Evolutionary conservation across 768 basidiomycete species (phyloP).

Genomic region (Trametes elegans): DNA sequence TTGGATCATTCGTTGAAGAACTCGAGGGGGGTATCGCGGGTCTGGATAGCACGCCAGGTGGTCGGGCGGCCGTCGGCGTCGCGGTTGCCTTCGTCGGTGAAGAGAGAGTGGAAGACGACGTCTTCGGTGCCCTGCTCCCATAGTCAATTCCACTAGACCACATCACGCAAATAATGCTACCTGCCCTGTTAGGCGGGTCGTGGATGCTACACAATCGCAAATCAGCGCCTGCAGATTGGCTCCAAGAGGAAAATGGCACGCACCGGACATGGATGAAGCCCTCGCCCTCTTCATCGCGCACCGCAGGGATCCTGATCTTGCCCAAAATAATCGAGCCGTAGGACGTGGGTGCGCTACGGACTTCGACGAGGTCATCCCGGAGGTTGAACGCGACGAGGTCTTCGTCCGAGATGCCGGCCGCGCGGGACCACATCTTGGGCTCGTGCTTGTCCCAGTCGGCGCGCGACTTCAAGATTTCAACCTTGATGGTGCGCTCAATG

Average conservation of each 20-base stretch:
- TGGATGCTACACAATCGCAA: conserved; percentile 51
- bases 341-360: conserved; percentile 55
- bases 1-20: conserved; percentile 74
- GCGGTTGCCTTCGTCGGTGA: conserved; percentile 39
- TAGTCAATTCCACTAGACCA: neutral
- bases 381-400: conserved; percentile 53
- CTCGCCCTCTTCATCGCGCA: conserved; percentile 58
- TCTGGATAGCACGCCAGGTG: conserved; percentile 66
- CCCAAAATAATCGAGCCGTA: conserved; percentile 75
- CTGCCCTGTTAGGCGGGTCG: conserved; percentile 69
- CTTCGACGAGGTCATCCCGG: conserved; percentile 40
- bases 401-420: conserved; percentile 46
- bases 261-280: conserved; percentile 75
- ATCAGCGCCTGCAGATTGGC: neutral
- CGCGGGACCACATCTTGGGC: conserved; percentile 69
- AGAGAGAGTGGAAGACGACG: conserved; percentile 69
- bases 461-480: conserved; percentile 65
- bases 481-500: conserved; percentile 55
- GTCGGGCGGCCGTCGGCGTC: conserved; percentile 40
- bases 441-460: conserved; percentile 71
- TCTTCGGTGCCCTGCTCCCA: conserved; percentile 57
- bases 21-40: conserved; percentile 52
- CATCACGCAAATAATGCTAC: conserved; percentile 15
- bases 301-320: conserved; percentile 69
- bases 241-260: conserved; percentile 9